phyloP scores from a whole-genome alignment of 1,284 basidiomycete genomes.

The Inonotus hispidus region DNA sequence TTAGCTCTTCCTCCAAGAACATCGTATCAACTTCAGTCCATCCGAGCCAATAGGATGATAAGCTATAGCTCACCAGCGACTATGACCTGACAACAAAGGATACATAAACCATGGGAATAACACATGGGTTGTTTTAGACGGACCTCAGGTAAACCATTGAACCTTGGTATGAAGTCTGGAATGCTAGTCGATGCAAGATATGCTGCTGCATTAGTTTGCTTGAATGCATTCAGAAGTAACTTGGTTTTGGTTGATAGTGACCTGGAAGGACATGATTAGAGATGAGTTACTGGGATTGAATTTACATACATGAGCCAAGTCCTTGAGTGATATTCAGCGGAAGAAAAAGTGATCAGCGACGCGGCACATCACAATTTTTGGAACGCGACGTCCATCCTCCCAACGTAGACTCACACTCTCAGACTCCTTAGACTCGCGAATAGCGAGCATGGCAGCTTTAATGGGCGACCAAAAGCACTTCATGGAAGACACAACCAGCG shows the following conservation, averaged over 20 bases:
- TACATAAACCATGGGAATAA: neutral
- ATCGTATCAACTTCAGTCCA: neutral
- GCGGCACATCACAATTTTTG: neutral
- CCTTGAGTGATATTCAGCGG: too few relatives aligned
- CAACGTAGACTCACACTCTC: neutral
- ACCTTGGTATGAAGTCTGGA: conserved; percentile 35
- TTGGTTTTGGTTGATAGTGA: neutral
- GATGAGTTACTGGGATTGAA: too few relatives aligned
- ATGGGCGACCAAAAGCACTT: conserved; percentile 5
- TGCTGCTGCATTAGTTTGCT: conserved; percentile 32
- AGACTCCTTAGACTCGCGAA: neutral
- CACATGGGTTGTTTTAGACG: conserved; percentile 3
- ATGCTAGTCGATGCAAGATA: conserved; percentile 42
- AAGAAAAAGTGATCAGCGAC: neutral
- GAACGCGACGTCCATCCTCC: neutral
- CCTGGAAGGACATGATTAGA: neutral
- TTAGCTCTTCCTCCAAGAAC: conserved; percentile 45
- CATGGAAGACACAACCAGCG: conserved; percentile 63
- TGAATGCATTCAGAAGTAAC: conserved; percentile 11
- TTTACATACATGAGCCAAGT: too few relatives aligned
- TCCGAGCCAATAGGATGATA: neutral
- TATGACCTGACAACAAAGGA: conserved; percentile 36
- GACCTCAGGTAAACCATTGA: conserved; percentile 50
- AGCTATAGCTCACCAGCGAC: conserved; percentile 38
- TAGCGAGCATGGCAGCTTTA: neutral